These are phyloP conservation scores for Juncus inflexus DNA, from an alignment of 176 grass and related monocot genomes.

Conservation along the genomic window DNA sequence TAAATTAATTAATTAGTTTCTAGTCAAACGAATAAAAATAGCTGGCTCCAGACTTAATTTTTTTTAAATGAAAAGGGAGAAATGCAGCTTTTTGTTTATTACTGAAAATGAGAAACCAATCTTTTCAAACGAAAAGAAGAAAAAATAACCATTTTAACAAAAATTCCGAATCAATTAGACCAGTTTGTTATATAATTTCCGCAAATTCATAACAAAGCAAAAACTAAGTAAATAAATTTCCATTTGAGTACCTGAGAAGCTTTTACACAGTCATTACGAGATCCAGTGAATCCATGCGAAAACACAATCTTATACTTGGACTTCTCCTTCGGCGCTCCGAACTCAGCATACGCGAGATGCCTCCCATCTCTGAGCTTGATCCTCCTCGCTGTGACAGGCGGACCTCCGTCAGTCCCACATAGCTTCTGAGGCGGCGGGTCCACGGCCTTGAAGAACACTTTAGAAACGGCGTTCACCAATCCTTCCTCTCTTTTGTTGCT, in stretches of 20 bases:
- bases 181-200: no score
- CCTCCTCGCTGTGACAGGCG: conserved; percentile 55
- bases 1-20: neutral
- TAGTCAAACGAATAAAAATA: neutral
- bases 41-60: no score
- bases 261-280: conserved; percentile 38
- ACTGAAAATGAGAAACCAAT: no score
- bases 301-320: conserved; percentile 56
- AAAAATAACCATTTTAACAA: no score
- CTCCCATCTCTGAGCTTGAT: conserved; percentile 52
- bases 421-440: conserved; percentile 39
- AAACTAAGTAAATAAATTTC: neutral
- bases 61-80: no score
- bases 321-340: conserved; percentile 45
- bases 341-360: conserved; percentile 62
- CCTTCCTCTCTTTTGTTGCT: conserved; percentile 14
- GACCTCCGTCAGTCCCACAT: conserved; percentile 62
- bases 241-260: conserved; percentile 26
- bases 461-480: conserved; percentile 15
- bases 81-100: no score
- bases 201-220: neutral
- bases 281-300: conserved; percentile 59
- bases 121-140: no score
- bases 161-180: no score
- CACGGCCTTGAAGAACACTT: conserved; percentile 37